Evolutionary conservation across 768 basidiomycete genomes (phyloP).

Genomic region (Gloeopeniophorella convolvens): DNA sequence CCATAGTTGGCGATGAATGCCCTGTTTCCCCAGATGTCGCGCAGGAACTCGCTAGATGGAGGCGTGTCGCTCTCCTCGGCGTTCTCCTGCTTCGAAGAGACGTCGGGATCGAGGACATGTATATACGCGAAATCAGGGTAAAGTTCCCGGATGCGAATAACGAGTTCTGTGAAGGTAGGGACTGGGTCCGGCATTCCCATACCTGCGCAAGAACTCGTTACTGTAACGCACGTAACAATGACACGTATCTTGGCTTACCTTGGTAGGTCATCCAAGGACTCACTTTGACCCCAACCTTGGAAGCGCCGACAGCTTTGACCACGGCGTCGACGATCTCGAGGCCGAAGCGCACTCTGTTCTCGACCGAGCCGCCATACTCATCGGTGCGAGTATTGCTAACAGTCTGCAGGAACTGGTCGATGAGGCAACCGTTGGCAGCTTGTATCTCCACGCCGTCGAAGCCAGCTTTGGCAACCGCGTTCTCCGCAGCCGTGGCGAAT

Average conservation of each 20-base stretch:
- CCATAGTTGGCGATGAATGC: no score
- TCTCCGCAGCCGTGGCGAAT: slow-evolving; percentile 35
- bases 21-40: no score
- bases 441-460: slow-evolving; percentile 28
- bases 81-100: no score
- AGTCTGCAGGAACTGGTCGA: slow-evolving; percentile 38
- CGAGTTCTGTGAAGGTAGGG: background rate
- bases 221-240: no score
- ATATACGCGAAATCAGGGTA: background rate
- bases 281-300: slow-evolving; percentile 30
- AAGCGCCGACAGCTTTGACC: slow-evolving; percentile 29
- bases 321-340: slow-evolving; percentile 35
- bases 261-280: slow-evolving; percentile 23
- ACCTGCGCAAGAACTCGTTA: no score
- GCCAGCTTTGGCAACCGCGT: no score
- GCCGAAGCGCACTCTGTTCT: slow-evolving; percentile 38
- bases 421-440: slow-evolving; percentile 28
- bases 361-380: slow-evolving; percentile 39
- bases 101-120: slow-evolving; percentile 4
- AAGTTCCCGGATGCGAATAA: background rate
- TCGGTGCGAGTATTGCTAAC: slow-evolving; percentile 34
- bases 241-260: no score
- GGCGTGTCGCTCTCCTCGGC: no score
- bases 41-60: no score
- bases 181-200: background rate